Conservation (phyloP, 441 rosid species). For the Eruca vesicaria region DNA sequence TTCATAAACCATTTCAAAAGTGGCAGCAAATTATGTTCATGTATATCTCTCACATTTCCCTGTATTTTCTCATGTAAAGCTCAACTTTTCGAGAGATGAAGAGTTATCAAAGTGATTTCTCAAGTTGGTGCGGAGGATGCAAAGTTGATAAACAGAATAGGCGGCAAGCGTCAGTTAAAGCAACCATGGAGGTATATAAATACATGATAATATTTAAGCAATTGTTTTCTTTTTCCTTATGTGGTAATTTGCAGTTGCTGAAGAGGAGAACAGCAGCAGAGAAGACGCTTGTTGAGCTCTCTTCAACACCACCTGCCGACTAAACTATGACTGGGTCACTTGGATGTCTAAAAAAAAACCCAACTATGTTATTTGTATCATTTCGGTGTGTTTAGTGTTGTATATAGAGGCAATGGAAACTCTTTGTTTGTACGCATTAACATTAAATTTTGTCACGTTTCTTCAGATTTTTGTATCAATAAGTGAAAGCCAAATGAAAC, state of each 20-base stretch:
- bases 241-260: slow-evolving; percentile 6
- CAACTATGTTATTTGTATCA: slow-evolving; percentile 11
- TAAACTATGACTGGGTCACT: not conserved
- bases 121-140: slow-evolving; percentile 68
- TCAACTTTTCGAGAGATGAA: slow-evolving; percentile 59
- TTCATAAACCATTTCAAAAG: not conserved
- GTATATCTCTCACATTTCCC: slow-evolving; percentile 22
- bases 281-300: slow-evolving; percentile 25
- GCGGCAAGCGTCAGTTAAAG: slow-evolving; percentile 42
- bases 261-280: slow-evolving; percentile 24
- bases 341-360: not conserved
- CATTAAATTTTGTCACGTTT: slow-evolving; percentile 24
- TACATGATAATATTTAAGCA: not conserved
- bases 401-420: slow-evolving; percentile 19
- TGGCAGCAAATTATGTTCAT: not conserved
- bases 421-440: slow-evolving; percentile 13
- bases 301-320: slow-evolving; percentile 27
- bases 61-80: slow-evolving; percentile 34
- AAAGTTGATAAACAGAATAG: slow-evolving; percentile 41
- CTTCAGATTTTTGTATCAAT: slow-evolving; percentile 19
- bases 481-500: not conserved
- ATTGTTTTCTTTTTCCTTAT: not conserved
- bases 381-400: slow-evolving; percentile 15
- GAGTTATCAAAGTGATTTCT: slow-evolving; percentile 61
- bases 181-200: slow-evolving; percentile 47